Evolutionary conservation across 768 basidiomycete species (phyloP).

Genomic region (Termitomyces sp.): DNA sequence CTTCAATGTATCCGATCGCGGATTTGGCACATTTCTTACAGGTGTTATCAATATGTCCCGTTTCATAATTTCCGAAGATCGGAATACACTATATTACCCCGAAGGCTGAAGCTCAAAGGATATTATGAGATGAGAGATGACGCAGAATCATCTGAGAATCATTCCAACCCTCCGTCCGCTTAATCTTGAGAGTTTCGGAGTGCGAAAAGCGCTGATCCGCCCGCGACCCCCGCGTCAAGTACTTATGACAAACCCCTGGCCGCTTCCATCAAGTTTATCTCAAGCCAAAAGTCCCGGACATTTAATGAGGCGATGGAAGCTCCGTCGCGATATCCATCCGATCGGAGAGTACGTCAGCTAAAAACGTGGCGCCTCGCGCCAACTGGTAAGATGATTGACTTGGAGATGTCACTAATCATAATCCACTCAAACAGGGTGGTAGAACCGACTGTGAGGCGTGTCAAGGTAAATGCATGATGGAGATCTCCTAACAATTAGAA

Average conservation of each 20-base stretch:
- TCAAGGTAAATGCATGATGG: background rate
- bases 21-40: background rate
- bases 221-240: background rate
- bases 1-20: background rate
- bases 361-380: background rate
- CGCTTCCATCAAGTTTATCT: background rate
- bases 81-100: background rate
- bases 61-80: background rate
- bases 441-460: background rate
- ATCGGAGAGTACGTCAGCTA: background rate
- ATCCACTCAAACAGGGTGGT: background rate
- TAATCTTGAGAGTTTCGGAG: background rate
- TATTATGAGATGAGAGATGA: background rate
- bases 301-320: background rate
- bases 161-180: background rate
- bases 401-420: background rate
- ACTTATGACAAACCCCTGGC: background rate
- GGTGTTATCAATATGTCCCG: background rate
- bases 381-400: too few species aligned
- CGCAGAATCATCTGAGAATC: background rate
- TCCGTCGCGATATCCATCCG: background rate
- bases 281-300: background rate
- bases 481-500: background rate
- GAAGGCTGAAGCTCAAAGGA: background rate
- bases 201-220: background rate